phyloP scores from a whole-genome alignment of 495 filamentous ascomycete species.

The Neurospora pannonica region DNA sequence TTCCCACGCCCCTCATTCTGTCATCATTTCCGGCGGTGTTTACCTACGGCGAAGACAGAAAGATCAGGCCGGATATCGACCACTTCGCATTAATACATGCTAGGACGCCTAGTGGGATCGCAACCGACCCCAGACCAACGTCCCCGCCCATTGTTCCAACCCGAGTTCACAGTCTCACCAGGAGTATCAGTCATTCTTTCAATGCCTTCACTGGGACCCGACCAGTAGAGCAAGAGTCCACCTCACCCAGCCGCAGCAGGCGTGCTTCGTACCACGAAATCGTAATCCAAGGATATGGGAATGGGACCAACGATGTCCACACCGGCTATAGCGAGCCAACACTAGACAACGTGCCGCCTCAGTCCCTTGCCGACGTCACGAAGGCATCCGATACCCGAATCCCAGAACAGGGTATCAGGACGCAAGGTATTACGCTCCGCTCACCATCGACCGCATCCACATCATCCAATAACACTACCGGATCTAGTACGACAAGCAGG shows the following conservation, averaged over 20 bases:
- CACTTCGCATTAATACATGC: conserved; percentile 26
- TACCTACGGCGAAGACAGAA: not conserved
- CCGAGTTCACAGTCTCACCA: conserved; percentile 16
- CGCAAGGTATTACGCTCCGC: conserved; percentile 10
- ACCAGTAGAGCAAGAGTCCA: not conserved
- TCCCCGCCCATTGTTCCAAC: conserved; percentile 7
- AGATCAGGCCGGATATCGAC: conserved; percentile 36
- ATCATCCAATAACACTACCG: conserved; percentile 15
- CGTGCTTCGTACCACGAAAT: conserved; percentile 28
- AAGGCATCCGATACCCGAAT: not conserved
- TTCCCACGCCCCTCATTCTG: not conserved
- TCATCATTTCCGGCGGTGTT: not conserved
- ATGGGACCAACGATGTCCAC: conserved; percentile 26
- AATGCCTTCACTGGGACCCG: conserved; percentile 15
- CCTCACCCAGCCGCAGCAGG: conserved; percentile 3
- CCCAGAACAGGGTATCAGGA: conserved; percentile 1
- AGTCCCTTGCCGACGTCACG: not conserved
- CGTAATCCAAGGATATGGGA: conserved; percentile 33
- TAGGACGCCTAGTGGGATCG: not conserved
- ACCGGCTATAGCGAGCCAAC: not conserved
- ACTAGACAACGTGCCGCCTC: not conserved
- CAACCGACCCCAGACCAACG: not conserved
- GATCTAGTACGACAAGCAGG: conserved; percentile 10
- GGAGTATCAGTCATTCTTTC: conserved; percentile 23
- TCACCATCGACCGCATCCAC: conserved; percentile 19